Evolutionary conservation across 164 flowering plant genomes (phyloP).

Genomic region (Euptelea pleiosperma): DNA sequence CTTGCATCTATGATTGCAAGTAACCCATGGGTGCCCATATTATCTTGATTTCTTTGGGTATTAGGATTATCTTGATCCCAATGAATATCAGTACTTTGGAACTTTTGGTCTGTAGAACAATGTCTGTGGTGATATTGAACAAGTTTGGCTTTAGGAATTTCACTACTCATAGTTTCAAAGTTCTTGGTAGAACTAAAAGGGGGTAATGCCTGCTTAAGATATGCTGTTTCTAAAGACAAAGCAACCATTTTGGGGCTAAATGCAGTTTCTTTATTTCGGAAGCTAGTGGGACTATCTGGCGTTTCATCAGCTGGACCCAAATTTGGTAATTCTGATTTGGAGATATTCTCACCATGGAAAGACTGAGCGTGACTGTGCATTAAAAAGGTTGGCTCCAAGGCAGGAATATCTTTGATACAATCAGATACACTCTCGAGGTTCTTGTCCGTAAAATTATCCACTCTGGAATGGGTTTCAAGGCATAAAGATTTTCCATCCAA

Average conservation of each 20-base stretch:
- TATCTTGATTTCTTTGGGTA: neutral
- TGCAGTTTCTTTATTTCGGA: constrained; percentile 5
- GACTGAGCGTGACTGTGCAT: neutral
- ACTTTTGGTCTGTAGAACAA: constrained; percentile 3
- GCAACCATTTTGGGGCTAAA: constrained; percentile 1
- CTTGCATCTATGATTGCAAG: constrained; percentile 6
- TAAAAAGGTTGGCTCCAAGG: constrained; percentile 3
- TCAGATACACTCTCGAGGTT: constrained; percentile 3
- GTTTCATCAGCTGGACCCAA: constrained; percentile 5
- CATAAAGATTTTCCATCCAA: constrained; percentile 6
- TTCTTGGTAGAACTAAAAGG: constrained; percentile 14
- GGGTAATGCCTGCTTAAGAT: neutral
- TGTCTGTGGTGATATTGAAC: constrained; percentile 12
- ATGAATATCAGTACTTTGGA: neutral
- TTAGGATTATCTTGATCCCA: constrained; percentile 2
- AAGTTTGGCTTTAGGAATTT: constrained; percentile 4
- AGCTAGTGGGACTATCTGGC: constrained; percentile 2
- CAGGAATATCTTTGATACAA: constrained; percentile 22
- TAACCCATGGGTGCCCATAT: constrained; percentile 1
- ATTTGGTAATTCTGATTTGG: constrained; percentile 5
- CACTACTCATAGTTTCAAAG: constrained; percentile 4
- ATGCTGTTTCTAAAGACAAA: constrained; percentile 6
- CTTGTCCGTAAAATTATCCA: constrained; percentile 6
- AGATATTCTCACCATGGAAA: constrained; percentile 1
- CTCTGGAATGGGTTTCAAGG: constrained; percentile 6